Conservation (phyloP, 2,329 filamentous ascomycete genomes). For the Aspergillus flavus region DNA sequence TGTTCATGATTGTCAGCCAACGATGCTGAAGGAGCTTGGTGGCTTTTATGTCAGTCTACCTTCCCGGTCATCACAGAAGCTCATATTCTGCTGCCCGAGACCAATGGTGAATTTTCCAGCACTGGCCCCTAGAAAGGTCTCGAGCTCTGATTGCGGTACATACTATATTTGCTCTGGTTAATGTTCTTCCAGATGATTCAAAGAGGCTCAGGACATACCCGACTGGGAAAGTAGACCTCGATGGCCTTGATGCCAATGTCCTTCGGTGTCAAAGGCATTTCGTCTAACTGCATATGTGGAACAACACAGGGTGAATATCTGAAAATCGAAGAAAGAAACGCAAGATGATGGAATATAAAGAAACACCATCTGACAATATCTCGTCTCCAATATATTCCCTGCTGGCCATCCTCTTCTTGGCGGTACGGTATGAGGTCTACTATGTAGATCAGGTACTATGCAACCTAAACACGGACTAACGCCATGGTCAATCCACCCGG, state of each 20-base stretch:
- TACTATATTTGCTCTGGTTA: constrained; percentile 59
- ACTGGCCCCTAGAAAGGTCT: constrained; percentile 82
- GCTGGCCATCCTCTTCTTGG: not conserved
- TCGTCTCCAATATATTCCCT: not conserved
- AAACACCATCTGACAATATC: not conserved
- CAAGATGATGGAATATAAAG: constrained; percentile 6
- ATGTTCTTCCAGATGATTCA: not conserved
- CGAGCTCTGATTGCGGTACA: constrained; percentile 79
- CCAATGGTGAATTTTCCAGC: constrained; percentile 88
- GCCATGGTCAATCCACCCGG: not conserved
- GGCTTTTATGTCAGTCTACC: constrained; percentile 54
- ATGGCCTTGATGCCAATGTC: constrained; percentile 94
- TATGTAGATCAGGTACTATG: not conserved
- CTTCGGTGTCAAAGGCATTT: constrained; percentile 75
- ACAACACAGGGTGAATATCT: constrained; percentile 4
- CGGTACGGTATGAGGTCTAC: not conserved
- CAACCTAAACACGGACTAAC: not conserved
- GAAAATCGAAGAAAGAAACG: constrained; percentile 6
- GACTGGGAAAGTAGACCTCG: constrained; percentile 83
- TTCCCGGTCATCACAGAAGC: constrained; percentile 87
- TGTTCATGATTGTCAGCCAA: constrained; percentile 37
- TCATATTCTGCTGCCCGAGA: constrained; percentile 88
- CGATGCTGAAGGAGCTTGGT: not conserved
- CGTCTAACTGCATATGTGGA: constrained; percentile 23
- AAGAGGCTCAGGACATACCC: constrained; percentile 59